A percentile compares a stretch with the other conserved stretches of the same genome.
Evolutionary conservation across 2,329 filamentous ascomycete species (phyloP).

Genomic region (Pezicula carpinea): DNA sequence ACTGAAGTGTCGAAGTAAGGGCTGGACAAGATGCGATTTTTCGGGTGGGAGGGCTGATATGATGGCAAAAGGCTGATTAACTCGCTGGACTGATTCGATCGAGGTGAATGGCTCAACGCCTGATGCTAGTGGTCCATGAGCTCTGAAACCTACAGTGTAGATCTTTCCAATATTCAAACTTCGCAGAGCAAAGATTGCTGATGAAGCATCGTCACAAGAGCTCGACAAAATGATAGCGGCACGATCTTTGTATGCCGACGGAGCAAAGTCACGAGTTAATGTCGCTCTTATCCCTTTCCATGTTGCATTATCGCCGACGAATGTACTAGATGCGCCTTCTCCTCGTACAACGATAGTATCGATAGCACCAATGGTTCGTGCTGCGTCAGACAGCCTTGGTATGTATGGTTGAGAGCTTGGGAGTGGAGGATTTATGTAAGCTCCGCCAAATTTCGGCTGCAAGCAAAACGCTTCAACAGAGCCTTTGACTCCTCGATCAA

Average conservation of each 20-base stretch:
- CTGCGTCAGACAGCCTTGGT: constrained; percentile 67
- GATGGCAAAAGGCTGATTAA: constrained; percentile 77
- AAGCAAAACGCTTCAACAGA: constrained; percentile 68
- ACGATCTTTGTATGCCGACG: constrained; percentile 72
- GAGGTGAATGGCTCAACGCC: constrained; percentile 61
- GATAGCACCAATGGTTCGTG: constrained; percentile 71
- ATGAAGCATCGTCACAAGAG: constrained; percentile 69
- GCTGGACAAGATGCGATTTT: constrained; percentile 73
- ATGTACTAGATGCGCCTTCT: constrained; percentile 43
- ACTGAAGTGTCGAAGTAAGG: constrained; percentile 70
- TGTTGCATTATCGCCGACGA: constrained; percentile 76
- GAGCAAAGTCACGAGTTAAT: constrained; percentile 74
- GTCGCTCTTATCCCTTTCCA: constrained; percentile 85
- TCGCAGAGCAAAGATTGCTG: constrained; percentile 73
- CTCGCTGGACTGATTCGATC: constrained; percentile 74
- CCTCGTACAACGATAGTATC: constrained; percentile 71
- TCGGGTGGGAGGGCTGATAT: constrained; percentile 75
- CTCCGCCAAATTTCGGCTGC: constrained; percentile 74
- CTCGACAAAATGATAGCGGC: constrained; percentile 72
- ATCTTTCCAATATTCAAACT: constrained; percentile 73
- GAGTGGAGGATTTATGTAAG: constrained; percentile 73
- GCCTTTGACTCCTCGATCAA: constrained; percentile 64
- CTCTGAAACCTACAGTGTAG: constrained; percentile 79
- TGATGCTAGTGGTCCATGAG: constrained; percentile 54
- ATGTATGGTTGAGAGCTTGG: constrained; percentile 54